Base-by-base conservation (phyloP, 2,329 filamentous ascomycete species). In the Bimuria novae-zelandiae region DNA sequence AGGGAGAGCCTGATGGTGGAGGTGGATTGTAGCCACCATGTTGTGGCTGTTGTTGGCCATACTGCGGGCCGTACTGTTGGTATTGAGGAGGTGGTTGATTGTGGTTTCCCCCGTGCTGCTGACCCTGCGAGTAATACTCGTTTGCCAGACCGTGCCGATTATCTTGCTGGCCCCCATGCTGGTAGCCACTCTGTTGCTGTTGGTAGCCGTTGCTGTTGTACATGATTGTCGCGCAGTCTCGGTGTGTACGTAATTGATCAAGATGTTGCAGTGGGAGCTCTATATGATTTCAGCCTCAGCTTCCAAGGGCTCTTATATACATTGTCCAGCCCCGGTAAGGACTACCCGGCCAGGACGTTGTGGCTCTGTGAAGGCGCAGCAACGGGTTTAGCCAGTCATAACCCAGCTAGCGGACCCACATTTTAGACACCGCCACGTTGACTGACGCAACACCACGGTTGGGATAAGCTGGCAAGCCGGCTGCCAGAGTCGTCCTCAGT, bases 41-140 rank as follows among this genome's bases (percentile, higher is more conserved):
- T 3, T 43, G 39, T 27, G 42, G 47, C 5, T 30, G 37, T 27
- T 59, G 52, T 14, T 61, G 61, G 4, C 44, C 47, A 32, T 63
- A 64, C 51, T 63, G 61, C 51, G 63, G 64, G 19, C 65, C 59
- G 32, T 59, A 55, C 41, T 67, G 65, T 39, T 65, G 61, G 46
- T 64, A 65, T 46, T 63, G 60, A 22, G 61, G 60, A 43, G 61
- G 60, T n/a, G 50, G 50, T 29, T 67, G 60, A 33, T 52, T 56
- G 36, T 60, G 43, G 22, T 49, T 44, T 16, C 45, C 40, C 17
- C 54, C 54, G 14, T 59, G 44, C 23, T 57, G 56, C 40, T 65
- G 61, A 8, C 22, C 44, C 33, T 36, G 22, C 7, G 44, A 47
- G 23, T 39, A 47, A 23, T 47, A 47, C 14, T 47, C 44, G 33